phyloP scores from a whole-genome alignment of 2,329 filamentous ascomycete species.

The Microsporum ferrugineum region DNA sequence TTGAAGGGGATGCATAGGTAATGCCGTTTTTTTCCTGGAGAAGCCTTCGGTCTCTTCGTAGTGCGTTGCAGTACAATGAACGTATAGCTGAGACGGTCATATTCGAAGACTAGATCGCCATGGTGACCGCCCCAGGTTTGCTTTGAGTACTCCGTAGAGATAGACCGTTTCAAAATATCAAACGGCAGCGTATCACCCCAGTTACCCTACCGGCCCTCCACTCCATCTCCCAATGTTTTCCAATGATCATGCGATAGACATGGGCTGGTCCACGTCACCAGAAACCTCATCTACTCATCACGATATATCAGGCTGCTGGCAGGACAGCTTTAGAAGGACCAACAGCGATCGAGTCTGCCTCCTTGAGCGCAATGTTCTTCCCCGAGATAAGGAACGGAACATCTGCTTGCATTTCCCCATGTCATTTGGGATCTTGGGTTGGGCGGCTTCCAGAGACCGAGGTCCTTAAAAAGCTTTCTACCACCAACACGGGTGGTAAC shows the following conservation, averaged over 20 bases:
- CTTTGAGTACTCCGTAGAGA: not conserved
- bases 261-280: conserved; percentile 37
- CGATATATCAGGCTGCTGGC: conserved; percentile 37
- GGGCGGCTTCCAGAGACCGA: not conserved
- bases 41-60: not conserved
- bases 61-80: not conserved
- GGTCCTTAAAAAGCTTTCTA: conserved; percentile 18
- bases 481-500: conserved; percentile 22
- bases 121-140: not conserved
- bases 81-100: not conserved
- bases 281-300: conserved; percentile 34
- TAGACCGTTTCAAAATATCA: no score
- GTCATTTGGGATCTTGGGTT: not conserved
- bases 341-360: conserved; percentile 38
- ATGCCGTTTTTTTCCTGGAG: not conserved
- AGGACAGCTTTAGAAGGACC: conserved; percentile 40
- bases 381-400: not conserved
- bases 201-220: not conserved
- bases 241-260: conserved; percentile 15
- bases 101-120: not conserved
- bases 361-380: conserved; percentile 22
- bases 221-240: not conserved
- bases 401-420: not conserved
- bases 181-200: no score
- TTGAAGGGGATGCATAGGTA: not conserved